Evolutionary conservation across 2,329 filamentous ascomycete species (phyloP).

Genomic region (Fusarium equiseti): DNA sequence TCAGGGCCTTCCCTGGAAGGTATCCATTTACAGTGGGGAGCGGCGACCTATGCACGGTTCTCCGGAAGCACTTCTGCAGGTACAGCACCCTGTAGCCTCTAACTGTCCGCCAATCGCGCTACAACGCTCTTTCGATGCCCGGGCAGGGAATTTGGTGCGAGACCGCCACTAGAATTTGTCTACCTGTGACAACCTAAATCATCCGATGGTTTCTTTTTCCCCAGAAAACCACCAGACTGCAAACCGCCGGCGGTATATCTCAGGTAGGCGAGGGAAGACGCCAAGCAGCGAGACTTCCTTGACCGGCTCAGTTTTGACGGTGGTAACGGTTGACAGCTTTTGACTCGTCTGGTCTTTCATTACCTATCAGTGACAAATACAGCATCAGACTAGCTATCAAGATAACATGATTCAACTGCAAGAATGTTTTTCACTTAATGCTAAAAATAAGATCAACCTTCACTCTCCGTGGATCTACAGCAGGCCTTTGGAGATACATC

Average conservation of each 20-base stretch:
- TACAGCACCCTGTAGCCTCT: conserved; percentile 27
- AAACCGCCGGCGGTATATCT: conserved; percentile 14
- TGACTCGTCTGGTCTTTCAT: background rate
- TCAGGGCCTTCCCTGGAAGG: conserved; percentile 27
- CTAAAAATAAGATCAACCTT: conserved; percentile 38
- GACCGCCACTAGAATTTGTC: conserved; percentile 13
- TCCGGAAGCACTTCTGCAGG: conserved; percentile 37
- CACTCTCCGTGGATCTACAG: conserved; percentile 28
- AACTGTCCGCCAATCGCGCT: conserved; percentile 35
- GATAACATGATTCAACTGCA: background rate
- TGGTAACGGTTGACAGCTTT: background rate
- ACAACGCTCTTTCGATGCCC: conserved; percentile 28
- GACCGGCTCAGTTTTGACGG: background rate
- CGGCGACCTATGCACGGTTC: conserved; percentile 13
- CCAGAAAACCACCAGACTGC: conserved; percentile 30
- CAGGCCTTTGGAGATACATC: conserved; percentile 26
- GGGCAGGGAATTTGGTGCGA: conserved; percentile 3
- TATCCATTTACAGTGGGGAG: conserved; percentile 14
- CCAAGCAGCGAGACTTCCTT: background rate
- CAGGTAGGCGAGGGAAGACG: background rate
- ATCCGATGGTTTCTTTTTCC: conserved; percentile 7
- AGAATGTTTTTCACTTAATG: conserved; percentile 3
- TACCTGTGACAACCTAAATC: background rate
- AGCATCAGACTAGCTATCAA: background rate
- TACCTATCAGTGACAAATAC: background rate